Evolutionary conservation across 2,329 filamentous ascomycete genomes (phyloP).

Genomic region (Aspergillus sp.): DNA sequence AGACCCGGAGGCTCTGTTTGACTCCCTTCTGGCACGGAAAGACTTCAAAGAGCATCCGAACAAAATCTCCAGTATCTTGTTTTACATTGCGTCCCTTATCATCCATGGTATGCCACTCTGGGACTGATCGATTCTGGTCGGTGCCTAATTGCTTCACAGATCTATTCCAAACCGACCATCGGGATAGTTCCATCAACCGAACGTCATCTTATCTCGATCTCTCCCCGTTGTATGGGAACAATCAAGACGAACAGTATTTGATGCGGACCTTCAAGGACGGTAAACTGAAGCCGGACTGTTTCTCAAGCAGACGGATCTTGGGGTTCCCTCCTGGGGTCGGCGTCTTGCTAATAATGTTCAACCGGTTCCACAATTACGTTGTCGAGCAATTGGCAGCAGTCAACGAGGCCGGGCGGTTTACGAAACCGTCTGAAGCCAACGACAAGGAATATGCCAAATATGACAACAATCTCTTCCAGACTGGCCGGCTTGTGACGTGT

Average conservation of each 20-base stretch:
- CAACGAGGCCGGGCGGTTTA: conserved; percentile 69
- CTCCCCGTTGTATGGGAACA: conserved; percentile 69
- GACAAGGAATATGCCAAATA: conserved; percentile 35
- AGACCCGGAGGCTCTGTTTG: conserved; percentile 66
- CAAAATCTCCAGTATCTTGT: conserved; percentile 71
- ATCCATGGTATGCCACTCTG: conserved; percentile 47
- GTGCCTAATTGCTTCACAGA: conserved; percentile 43
- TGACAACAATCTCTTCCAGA: conserved; percentile 52
- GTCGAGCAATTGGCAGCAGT: conserved; percentile 62
- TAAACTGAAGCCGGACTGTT: conserved; percentile 70
- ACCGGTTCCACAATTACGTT: conserved; percentile 68
- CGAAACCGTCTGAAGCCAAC: conserved; percentile 45
- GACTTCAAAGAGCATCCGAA: conserved; percentile 66
- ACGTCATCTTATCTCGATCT: conserved; percentile 76
- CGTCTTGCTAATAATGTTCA: conserved; percentile 67
- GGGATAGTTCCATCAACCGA: conserved; percentile 61
- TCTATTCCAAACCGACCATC: conserved; percentile 64
- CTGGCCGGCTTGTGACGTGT: conserved; percentile 53
- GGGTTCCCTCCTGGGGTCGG: conserved; percentile 69
- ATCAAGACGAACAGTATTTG: conserved; percentile 59
- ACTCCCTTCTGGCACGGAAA: conserved; percentile 64
- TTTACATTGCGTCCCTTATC: conserved; percentile 71
- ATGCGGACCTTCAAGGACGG: conserved; percentile 65
- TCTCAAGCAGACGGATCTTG: conserved; percentile 63
- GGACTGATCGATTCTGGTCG: neutral